phyloP scores from a whole-genome alignment of 2,329 filamentous ascomycete species.

The Claviceps digitariae region DNA sequence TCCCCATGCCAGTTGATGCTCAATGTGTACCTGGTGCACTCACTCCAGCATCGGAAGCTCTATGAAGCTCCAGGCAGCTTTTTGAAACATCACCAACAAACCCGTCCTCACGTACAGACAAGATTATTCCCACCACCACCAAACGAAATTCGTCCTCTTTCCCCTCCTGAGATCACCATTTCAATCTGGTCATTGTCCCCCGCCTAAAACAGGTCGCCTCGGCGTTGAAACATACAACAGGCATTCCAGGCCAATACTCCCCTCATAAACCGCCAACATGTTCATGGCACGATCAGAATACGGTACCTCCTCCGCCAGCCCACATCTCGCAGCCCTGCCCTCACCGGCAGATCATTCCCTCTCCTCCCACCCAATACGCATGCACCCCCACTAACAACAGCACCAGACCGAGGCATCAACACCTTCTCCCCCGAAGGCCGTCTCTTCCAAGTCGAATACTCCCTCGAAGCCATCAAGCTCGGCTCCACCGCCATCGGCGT shows the following conservation, averaged over 20 bases:
- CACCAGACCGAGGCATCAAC: slow-evolving; percentile 99
- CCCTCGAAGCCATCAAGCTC: slow-evolving; percentile 98
- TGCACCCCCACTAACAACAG: too few species aligned
- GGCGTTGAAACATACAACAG: not conserved
- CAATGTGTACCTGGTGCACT: too few species aligned
- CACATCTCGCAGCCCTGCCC: not conserved
- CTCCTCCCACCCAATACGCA: too few species aligned
- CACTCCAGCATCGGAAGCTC: not conserved
- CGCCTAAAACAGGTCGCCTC: too few species aligned
- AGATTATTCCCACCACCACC: not conserved
- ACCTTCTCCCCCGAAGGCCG: slow-evolving; percentile 99
- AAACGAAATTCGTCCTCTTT: not conserved
- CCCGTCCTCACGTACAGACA: not conserved
- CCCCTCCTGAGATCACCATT: too few species aligned
- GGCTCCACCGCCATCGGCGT: slow-evolving; percentile 97
- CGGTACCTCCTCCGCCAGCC: slow-evolving; percentile 41
- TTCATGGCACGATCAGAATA: slow-evolving; percentile 99
- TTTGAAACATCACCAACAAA: not conserved
- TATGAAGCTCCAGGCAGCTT: not conserved
- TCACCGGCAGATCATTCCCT: not conserved
- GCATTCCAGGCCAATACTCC: not conserved
- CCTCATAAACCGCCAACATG: slow-evolving; percentile 51
- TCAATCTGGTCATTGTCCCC: not conserved
- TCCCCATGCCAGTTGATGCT: not conserved
- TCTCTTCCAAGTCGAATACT: slow-evolving; percentile 99